Conservation (phyloP, 257 asterid genomes). For the Plectranthus barbatus region DNA sequence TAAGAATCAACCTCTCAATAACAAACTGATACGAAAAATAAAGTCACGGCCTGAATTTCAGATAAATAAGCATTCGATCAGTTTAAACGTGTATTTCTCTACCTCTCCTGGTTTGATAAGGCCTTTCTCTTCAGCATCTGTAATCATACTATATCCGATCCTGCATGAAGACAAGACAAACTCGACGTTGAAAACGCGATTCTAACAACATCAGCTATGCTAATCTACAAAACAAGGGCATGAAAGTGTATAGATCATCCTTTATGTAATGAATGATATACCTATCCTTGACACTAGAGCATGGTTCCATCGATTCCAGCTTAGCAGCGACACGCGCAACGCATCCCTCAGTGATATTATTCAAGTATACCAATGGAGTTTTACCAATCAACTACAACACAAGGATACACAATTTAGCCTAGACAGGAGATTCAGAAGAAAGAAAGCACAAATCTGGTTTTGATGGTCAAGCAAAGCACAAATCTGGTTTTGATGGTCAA, state of each 20-base stretch:
- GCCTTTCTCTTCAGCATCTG: conserved; percentile 81
- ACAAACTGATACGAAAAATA: not conserved
- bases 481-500: not conserved
- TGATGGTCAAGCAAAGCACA: not conserved
- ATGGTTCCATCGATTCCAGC: conserved; percentile 95
- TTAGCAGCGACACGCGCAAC: conserved; percentile 94
- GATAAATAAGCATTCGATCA: not conserved
- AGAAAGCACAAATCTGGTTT: not conserved
- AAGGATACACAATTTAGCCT: conserved; percentile 1
- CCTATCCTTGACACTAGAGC: conserved; percentile 99
- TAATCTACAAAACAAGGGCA: not conserved
- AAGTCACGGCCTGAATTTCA: not conserved
- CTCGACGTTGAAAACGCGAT: not conserved
- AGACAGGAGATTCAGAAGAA: not conserved
- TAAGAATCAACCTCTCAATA: not conserved
- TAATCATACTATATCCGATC: conserved; percentile 93
- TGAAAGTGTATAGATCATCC: not conserved
- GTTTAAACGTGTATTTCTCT: not conserved
- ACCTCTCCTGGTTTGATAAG: conserved; percentile 87
- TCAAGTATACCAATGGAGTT: conserved; percentile 94
- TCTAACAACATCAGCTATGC: not conserved
- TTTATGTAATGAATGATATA: conserved; percentile 15
- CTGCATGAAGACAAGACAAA: conserved; percentile 26
- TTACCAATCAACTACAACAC: conserved; percentile 75
- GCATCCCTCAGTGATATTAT: conserved; percentile 79